Conservation (phyloP, 257 asterid genomes). For the Rubia yunnanensis region DNA sequence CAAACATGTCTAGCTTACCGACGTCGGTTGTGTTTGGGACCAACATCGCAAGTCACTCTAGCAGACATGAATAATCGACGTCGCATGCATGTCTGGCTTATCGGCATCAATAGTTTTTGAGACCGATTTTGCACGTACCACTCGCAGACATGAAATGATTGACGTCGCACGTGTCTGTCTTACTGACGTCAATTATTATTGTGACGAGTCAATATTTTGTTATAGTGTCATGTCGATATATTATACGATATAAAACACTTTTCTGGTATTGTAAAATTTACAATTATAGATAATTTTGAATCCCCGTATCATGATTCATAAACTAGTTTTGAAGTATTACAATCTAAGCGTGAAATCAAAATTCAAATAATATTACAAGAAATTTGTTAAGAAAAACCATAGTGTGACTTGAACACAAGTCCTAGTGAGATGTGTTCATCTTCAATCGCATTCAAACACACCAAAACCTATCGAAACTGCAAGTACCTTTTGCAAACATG, state of each 20-base stretch:
- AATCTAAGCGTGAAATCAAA: background rate
- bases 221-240: background rate
- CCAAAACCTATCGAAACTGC: constrained; percentile 18
- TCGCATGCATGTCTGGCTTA: too few relatives aligned
- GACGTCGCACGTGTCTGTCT: too few relatives aligned
- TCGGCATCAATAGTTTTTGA: too few relatives aligned
- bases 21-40: too few relatives aligned
- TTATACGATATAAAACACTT: background rate
- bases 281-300: background rate
- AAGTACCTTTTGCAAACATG: too few relatives aligned
- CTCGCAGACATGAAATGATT: too few relatives aligned
- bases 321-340: background rate
- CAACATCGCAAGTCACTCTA: too few relatives aligned
- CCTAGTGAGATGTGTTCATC: constrained; percentile 46
- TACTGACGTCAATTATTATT: too few relatives aligned
- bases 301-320: background rate
- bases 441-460: constrained; percentile 22
- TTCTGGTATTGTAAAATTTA: background rate
- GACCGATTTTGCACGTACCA: too few relatives aligned
- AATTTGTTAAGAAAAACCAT: background rate
- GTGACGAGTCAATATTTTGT: background rate
- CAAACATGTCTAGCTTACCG: too few relatives aligned
- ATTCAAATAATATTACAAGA: background rate
- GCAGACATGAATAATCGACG: too few relatives aligned
- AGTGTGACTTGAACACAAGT: background rate